These are phyloP conservation scores for Penicillium sp. DNA, from an alignment of 2,329 filamentous ascomycete genomes.

Conservation along the genomic window DNA sequence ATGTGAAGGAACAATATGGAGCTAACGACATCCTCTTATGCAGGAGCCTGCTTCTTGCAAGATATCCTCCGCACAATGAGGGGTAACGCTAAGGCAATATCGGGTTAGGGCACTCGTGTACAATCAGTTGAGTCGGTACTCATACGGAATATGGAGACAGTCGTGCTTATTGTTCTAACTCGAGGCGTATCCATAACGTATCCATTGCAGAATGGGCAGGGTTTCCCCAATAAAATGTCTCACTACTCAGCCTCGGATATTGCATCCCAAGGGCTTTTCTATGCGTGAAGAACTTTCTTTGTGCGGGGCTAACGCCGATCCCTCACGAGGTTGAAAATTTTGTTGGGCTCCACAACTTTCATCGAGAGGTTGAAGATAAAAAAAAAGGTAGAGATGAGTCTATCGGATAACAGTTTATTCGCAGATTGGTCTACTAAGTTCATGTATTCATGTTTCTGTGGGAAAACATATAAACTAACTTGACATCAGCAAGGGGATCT, in stretches of 20 bases:
- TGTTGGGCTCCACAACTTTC: background rate
- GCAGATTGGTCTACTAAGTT: background rate
- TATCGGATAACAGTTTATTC: background rate
- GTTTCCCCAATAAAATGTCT: background rate
- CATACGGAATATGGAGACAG: background rate
- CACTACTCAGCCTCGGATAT: background rate
- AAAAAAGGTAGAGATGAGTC: background rate
- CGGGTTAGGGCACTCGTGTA: background rate
- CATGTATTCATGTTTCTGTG: background rate
- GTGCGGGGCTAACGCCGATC: slow-evolving; percentile 8
- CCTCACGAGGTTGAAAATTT: background rate
- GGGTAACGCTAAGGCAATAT: background rate
- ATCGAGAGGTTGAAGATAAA: background rate
- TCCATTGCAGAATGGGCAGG: background rate
- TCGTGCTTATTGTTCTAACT: background rate
- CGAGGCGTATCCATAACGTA: background rate
- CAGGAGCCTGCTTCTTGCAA: background rate
- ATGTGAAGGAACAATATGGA: background rate
- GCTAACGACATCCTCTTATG: background rate
- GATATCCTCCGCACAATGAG: background rate
- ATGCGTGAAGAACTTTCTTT: background rate
- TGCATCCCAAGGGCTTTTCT: background rate
- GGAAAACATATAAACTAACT: background rate
- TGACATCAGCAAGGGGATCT: background rate
- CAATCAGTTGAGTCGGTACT: background rate